Base-by-base conservation (phyloP, 306 rosid genomes). In the cucumber (Cucumis sativus) region DNA sequence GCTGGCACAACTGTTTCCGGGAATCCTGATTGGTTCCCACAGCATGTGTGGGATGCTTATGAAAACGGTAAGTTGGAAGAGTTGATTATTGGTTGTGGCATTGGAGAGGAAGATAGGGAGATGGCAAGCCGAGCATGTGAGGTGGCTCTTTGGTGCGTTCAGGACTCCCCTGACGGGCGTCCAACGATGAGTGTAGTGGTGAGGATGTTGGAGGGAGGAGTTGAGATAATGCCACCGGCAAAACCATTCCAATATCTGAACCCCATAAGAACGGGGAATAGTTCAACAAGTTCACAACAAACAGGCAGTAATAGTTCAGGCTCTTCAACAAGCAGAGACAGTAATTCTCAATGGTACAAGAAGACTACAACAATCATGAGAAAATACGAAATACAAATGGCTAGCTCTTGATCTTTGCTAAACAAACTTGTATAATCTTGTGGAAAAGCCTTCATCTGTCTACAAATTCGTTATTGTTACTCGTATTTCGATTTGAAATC, bases 161-260 rank as follows among this genome's bases (percentile, higher is more conserved):
- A 88, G 33, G 80, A 84, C 55, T 75, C 74, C n/a, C 89, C 84
- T 4, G 79, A 88, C 40, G 74, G 8, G n/a, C 86, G 92, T 47
- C 92, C 92, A 30, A 35, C 55, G 8, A 88, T 88, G 83, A 81
- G 88, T 78, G 75, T 58, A 47, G 87, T 84, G 66, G 92, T 84
- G 76, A 84, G 86, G 72, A 83, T 86, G 90, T 78, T 88, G 78
- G 92, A 90, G 84, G 89, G 95, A 70, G 79, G 79, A 28, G 11
- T 56, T 4, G 90, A 86, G 51, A 63, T 88, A 82, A 81, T 86
- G 7, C 57, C 73, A n/a, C 84, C 83, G 18, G 20, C 72, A 33
- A 79, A 86, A 40, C 90, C 89, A 3, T 90, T 84, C 71, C 83
- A 70, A 77, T 69, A 86, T 60, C 1, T 78, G 82, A 74, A 78